A percentile compares a stretch with the other conserved stretches of the same genome.
phyloP scores from a whole-genome alignment of 2,329 filamentous ascomycete genomes.

The Fusarium albosuccineum region DNA sequence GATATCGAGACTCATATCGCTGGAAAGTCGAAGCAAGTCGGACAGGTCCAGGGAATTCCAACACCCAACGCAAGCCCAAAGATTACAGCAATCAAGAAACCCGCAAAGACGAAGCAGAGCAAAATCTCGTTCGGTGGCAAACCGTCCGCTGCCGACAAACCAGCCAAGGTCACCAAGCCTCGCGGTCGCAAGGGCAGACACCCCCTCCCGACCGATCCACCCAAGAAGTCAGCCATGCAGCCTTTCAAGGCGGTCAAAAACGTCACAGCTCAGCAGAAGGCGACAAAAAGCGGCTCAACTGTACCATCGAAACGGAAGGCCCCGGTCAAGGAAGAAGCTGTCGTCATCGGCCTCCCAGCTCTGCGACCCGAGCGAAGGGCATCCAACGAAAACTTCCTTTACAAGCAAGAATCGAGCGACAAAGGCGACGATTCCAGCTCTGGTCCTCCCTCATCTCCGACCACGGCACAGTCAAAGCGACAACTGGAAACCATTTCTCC shows the following conservation, averaged over 20 bases:
- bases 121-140: constrained; percentile 60
- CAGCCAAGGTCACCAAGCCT: constrained; percentile 46
- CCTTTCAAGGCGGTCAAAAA: constrained; percentile 44
- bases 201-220: constrained; percentile 53
- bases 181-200: constrained; percentile 52
- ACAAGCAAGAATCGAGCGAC: constrained; percentile 30
- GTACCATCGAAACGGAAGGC: constrained; percentile 12
- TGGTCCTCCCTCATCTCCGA: constrained; percentile 39
- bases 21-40: constrained; percentile 55
- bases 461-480: constrained; percentile 28
- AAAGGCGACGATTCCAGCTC: constrained; percentile 17
- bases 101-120: constrained; percentile 63
- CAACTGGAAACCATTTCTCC: constrained; percentile 58
- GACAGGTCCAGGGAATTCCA: constrained; percentile 64
- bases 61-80: constrained; percentile 71
- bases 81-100: constrained; percentile 57
- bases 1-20: constrained; percentile 43
- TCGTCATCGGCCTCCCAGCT: constrained; percentile 33
- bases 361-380: constrained; percentile 41
- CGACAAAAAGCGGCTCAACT: constrained; percentile 32
- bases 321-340: constrained; percentile 9
- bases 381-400: constrained; percentile 34
- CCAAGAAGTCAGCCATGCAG: constrained; percentile 58
- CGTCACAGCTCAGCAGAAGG: constrained; percentile 25
- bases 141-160: constrained; percentile 28